A percentile compares a stretch with the other conserved stretches of the same genome.
phyloP scores from a whole-genome alignment of 768 basidiomycete genomes.

The Mycena crocata region DNA sequence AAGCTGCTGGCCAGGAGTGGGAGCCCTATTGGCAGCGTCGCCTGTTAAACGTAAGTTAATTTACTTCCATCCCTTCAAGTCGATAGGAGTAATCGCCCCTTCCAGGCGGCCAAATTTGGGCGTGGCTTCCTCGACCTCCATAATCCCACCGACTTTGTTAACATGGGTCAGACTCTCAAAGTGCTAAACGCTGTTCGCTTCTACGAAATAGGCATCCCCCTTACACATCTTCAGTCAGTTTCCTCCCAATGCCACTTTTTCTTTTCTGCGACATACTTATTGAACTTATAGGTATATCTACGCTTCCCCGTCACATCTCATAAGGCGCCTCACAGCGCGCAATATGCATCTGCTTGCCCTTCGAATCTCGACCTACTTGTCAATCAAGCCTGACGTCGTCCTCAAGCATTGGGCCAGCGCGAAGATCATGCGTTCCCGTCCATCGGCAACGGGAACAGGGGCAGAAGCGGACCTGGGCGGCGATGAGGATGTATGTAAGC shows the following conservation, averaged over 20 bases:
- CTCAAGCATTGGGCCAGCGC: conserved; percentile 96
- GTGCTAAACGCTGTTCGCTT: conserved; percentile 94
- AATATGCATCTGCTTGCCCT: conserved; percentile 94
- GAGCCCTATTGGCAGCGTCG: conserved; percentile 91
- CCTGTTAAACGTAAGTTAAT: conserved; percentile 80
- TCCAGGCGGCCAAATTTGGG: conserved; percentile 95
- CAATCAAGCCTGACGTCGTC: conserved; percentile 86
- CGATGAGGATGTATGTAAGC: conserved; percentile 82
- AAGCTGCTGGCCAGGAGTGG: conserved; percentile 94
- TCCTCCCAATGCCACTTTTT: conserved; percentile 8
- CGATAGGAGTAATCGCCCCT: not conserved
- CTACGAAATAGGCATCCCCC: conserved; percentile 92
- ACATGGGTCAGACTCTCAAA: conserved; percentile 92
- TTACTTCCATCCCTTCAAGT: conserved; percentile 2
- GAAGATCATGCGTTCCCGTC: conserved; percentile 83
- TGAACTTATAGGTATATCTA: conserved; percentile 74
- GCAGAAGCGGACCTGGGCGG: conserved; percentile 67
- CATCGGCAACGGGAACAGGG: conserved; percentile 63
- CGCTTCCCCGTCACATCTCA: conserved; percentile 82
- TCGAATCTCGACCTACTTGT: conserved; percentile 86
- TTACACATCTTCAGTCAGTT: conserved; percentile 90
- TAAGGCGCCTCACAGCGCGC: conserved; percentile 85
- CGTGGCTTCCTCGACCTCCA: conserved; percentile 93
- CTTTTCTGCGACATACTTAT: conserved; percentile 20
- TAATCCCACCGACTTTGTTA: conserved; percentile 91